These are phyloP conservation scores for Talaromyces funiculosus DNA, from an alignment of 2,329 filamentous ascomycete species.

Conservation along the genomic window DNA sequence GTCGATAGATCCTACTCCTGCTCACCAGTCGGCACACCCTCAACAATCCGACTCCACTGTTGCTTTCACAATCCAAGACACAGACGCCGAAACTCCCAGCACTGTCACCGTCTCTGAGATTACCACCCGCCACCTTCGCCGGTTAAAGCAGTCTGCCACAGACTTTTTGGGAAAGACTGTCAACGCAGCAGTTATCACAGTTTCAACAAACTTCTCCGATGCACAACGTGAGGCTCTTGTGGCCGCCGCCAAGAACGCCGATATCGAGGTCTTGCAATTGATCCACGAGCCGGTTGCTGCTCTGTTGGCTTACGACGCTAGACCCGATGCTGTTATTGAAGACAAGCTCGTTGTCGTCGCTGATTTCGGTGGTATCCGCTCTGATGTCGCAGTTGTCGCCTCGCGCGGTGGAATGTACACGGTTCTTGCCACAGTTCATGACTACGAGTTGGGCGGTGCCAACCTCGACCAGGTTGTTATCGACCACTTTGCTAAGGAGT, in stretches of 20 bases:
- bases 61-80: conserved; percentile 79
- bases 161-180: conserved; percentile 91
- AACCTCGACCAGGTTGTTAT: conserved; percentile 86
- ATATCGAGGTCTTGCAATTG: conserved; percentile 84
- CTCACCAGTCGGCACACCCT: conserved; percentile 88
- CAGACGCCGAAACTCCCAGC: conserved; percentile 58
- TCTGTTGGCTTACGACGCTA: conserved; percentile 84
- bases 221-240: conserved; percentile 76
- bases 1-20: conserved; percentile 91
- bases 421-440: conserved; percentile 84
- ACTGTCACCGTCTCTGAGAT: conserved; percentile 73
- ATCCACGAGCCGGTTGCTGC: conserved; percentile 88
- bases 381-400: conserved; percentile 83
- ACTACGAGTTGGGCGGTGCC: conserved; percentile 85
- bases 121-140: conserved; percentile 75
- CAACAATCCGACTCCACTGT: conserved; percentile 66
- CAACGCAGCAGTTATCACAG: conserved; percentile 87
- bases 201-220: conserved; percentile 89
- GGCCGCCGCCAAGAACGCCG: conserved; percentile 71
- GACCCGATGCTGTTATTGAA: conserved; percentile 63
- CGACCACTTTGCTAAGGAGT: conserved; percentile 97
- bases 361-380: conserved; percentile 86
- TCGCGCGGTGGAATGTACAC: conserved; percentile 96
- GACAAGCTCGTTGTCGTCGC: conserved; percentile 92
- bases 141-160: conserved; percentile 74